Conservation (phyloP, 2,329 filamentous ascomycete species). For the Monilinia aucupariae region DNA sequence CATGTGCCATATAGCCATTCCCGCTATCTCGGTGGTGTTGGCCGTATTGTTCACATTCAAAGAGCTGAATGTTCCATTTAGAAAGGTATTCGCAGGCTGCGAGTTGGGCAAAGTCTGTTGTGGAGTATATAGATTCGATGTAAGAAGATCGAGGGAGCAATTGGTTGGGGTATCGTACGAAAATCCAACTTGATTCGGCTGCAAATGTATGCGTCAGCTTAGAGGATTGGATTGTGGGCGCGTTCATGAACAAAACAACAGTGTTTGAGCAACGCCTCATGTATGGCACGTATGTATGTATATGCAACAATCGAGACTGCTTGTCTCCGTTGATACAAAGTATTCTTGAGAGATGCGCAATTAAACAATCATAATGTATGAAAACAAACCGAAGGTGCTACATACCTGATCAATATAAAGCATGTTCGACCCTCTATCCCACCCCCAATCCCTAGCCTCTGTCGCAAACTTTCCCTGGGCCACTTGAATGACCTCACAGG, state of each 20-base stretch:
- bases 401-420: slow-evolving; percentile 48
- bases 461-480: slow-evolving; percentile 48
- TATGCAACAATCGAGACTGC: slow-evolving; percentile 30
- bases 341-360: not conserved
- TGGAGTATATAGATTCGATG: slow-evolving; percentile 39
- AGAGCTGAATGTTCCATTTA: slow-evolving; percentile 63
- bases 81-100: slow-evolving; percentile 36
- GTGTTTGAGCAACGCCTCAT: not conserved
- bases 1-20: slow-evolving; percentile 54
- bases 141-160: slow-evolving; percentile 49
- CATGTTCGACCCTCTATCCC: slow-evolving; percentile 56
- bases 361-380: not conserved
- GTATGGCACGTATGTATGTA: not conserved
- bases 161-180: slow-evolving; percentile 62
- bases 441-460: slow-evolving; percentile 56
- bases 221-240: not conserved
- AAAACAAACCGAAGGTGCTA: slow-evolving; percentile 8
- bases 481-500: slow-evolving; percentile 46
- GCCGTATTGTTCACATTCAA: slow-evolving; percentile 41
- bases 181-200: slow-evolving; percentile 67
- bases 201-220: slow-evolving; percentile 34
- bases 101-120: slow-evolving; percentile 34
- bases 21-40: slow-evolving; percentile 47
- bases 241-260: not conserved
- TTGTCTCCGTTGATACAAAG: slow-evolving; percentile 47